These are phyloP conservation scores for Helianthus tuberosus DNA, from an alignment of 129 eudicot species.

Conservation along the genomic window DNA sequence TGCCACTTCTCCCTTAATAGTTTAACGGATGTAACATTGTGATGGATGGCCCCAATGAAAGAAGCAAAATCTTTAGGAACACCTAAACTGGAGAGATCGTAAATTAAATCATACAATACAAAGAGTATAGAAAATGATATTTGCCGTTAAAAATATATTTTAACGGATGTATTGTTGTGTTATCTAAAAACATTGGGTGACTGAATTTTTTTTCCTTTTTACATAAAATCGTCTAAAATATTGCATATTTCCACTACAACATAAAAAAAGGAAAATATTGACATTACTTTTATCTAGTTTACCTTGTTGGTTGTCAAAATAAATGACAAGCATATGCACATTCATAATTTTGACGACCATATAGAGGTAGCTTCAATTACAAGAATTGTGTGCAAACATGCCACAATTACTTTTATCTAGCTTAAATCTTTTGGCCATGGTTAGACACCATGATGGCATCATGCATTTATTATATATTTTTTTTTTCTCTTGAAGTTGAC, in stretches of 20 bases:
- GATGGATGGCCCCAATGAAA: too few relatives aligned
- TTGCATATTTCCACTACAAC: neutral
- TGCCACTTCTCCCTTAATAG: too few relatives aligned
- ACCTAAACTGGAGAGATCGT: too few relatives aligned
- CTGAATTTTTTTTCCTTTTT: neutral
- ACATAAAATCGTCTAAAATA: neutral
- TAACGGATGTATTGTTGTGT: too few relatives aligned
- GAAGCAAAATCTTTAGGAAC: too few relatives aligned
- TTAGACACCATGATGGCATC: constrained; percentile 3
- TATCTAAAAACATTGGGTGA: too few relatives aligned
- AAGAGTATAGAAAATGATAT: too few relatives aligned
- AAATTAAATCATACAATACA: too few relatives aligned
- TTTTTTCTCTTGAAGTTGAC: neutral
- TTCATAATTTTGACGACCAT: neutral
- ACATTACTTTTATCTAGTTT: neutral
- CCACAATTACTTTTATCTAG: neutral
- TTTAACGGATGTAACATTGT: too few relatives aligned
- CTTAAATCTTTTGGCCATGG: neutral
- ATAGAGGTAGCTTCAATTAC: neutral
- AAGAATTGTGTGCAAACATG: neutral
- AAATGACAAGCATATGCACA: constrained; percentile 2
- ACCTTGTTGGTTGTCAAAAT: neutral
- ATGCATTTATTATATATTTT: neutral
- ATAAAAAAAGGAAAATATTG: neutral
- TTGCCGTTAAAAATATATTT: too few relatives aligned